Evolutionary conservation across 331 rosid species (phyloP).

Genomic region (Saraca asoca): DNA sequence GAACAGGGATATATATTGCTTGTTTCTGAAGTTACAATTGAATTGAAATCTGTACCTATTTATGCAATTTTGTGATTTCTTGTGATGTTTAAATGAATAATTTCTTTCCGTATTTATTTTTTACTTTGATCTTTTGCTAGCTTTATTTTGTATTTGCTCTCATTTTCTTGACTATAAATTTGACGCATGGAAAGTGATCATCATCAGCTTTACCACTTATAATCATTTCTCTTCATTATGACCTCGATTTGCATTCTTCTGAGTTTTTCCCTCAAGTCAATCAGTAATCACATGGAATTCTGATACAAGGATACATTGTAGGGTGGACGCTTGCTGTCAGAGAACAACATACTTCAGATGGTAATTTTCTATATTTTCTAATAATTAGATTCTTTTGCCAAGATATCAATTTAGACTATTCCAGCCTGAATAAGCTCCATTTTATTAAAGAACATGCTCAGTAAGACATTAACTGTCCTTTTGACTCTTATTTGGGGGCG

Average conservation of each 20-base stretch:
- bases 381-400: conserved; percentile 7
- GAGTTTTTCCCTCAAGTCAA: conserved; percentile 2
- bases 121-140: conserved; percentile 1
- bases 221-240: conserved; percentile 22
- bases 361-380: conserved; percentile 45
- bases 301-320: conserved; percentile 42
- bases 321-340: conserved; percentile 66
- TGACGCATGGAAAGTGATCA: neutral
- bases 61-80: conserved; percentile 13
- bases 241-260: neutral
- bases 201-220: neutral
- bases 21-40: neutral
- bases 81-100: conserved; percentile 17
- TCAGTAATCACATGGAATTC: conserved; percentile 29
- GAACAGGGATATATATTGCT: neutral
- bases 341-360: conserved; percentile 75
- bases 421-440: too few species aligned
- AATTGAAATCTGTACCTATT: neutral
- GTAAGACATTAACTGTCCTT: too few species aligned
- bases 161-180: conserved; percentile 19
- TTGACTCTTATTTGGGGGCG: too few species aligned
- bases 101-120: neutral
- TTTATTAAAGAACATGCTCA: too few species aligned
- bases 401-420: neutral
- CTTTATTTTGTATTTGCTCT: conserved; percentile 20